Conservation (phyloP, 768 basidiomycete species). For the Lentinula aciculospora region DNA sequence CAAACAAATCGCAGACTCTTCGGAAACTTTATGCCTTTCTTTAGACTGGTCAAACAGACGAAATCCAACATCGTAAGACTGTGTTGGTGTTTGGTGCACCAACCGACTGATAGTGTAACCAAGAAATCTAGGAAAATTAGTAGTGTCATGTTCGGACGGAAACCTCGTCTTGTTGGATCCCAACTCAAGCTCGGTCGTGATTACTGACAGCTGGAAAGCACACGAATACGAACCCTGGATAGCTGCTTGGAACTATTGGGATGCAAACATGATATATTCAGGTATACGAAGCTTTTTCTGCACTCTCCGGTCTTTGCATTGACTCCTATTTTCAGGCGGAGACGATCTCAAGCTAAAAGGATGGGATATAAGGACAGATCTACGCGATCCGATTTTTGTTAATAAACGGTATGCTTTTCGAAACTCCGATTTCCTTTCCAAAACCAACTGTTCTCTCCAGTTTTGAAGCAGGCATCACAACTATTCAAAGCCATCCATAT, state of each 20-base stretch:
- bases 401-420: conserved; percentile 60
- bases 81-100: background rate
- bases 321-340: conserved; percentile 54
- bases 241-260: conserved; percentile 86
- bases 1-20: conserved; percentile 40
- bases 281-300: conserved; percentile 37
- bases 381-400: conserved; percentile 50
- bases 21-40: conserved; percentile 76
- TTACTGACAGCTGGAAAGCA: conserved; percentile 68
- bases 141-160: conserved; percentile 83
- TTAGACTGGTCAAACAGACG: conserved; percentile 88
- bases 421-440: background rate
- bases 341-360: conserved; percentile 87
- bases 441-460: conserved; percentile 29
- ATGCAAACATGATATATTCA: conserved; percentile 74
- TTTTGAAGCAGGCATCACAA: conserved; percentile 90
- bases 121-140: conserved; percentile 52
- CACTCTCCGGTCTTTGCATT: background rate
- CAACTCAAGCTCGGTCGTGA: conserved; percentile 8
- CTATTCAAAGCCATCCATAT: conserved; percentile 80
- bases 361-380: conserved; percentile 81
- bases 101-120: background rate
- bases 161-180: conserved; percentile 55
- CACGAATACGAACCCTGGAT: conserved; percentile 97
- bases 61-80: conserved; percentile 34